Evolutionary conservation across 2,329 filamentous ascomycete species (phyloP).

Genomic region (Epichloe glyceriae): DNA sequence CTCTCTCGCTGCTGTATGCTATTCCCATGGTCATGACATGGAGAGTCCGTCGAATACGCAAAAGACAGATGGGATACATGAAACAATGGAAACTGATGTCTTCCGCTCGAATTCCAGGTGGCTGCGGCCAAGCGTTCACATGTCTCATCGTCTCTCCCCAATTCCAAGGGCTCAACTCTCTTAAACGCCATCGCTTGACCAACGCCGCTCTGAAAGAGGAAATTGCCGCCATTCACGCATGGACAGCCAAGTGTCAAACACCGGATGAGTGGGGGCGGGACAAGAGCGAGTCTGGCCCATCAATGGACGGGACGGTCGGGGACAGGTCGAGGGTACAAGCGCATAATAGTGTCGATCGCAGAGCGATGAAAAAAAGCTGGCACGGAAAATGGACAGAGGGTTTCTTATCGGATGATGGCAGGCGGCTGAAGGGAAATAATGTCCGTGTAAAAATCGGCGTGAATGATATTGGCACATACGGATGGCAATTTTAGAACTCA

Average conservation of each 20-base stretch:
- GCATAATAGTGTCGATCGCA: neutral
- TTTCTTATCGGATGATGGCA: neutral
- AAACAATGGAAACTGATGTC: neutral
- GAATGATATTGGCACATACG: too few species aligned
- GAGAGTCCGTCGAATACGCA: neutral
- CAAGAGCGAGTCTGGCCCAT: constrained; percentile 25
- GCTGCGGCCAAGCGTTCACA: constrained; percentile 49
- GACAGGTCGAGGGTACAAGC: constrained; percentile 25
- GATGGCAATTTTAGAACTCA: too few species aligned
- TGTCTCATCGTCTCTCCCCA: constrained; percentile 49
- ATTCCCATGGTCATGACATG: too few species aligned
- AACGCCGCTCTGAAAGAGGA: constrained; percentile 74
- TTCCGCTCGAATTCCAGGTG: constrained; percentile 26
- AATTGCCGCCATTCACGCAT: constrained; percentile 84
- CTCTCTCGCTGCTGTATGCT: neutral
- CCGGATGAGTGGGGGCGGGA: constrained; percentile 77
- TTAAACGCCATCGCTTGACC: constrained; percentile 77
- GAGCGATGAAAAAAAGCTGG: neutral
- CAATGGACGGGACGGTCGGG: constrained; percentile 31
- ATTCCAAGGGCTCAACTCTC: constrained; percentile 59
- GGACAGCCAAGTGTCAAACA: constrained; percentile 89
- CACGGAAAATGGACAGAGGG: neutral
- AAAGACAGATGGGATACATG: neutral
- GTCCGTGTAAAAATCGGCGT: neutral
- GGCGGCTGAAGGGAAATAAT: neutral